Evolutionary conservation across 1,284 basidiomycete species (phyloP).

Genomic region (Cryptococcus deneoformans): DNA sequence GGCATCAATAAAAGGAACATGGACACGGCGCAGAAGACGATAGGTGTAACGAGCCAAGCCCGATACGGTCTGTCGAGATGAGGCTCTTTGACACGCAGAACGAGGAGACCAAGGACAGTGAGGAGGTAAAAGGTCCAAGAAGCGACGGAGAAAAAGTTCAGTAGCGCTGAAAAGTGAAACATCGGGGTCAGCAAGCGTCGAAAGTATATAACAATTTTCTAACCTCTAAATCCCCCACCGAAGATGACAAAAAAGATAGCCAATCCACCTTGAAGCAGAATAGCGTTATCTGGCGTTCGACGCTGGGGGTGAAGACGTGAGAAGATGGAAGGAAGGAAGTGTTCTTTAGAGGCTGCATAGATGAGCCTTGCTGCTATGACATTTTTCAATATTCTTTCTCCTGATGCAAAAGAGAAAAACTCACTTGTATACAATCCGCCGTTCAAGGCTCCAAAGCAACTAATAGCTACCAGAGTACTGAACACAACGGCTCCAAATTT

Average conservation of each 20-base stretch:
- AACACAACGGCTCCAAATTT: slow-evolving; percentile 81
- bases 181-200: neutral
- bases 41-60: slow-evolving; percentile 85
- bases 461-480: slow-evolving; percentile 81
- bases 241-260: slow-evolving; percentile 74
- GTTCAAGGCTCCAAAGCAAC: slow-evolving; percentile 90
- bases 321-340: slow-evolving; percentile 80
- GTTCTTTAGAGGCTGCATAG: slow-evolving; percentile 82
- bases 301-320: slow-evolving; percentile 67
- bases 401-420: slow-evolving; percentile 7
- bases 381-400: neutral
- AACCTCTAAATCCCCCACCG: slow-evolving; percentile 80
- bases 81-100: slow-evolving; percentile 88
- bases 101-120: slow-evolving; percentile 83
- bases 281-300: slow-evolving; percentile 81
- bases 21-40: slow-evolving; percentile 86
- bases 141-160: slow-evolving; percentile 63
- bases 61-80: slow-evolving; percentile 84
- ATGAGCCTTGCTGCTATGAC: slow-evolving; percentile 65
- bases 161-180: slow-evolving; percentile 51
- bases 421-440: slow-evolving; percentile 75
- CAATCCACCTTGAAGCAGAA: slow-evolving; percentile 69
- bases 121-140: slow-evolving; percentile 88
- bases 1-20: slow-evolving; percentile 94
- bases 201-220: slow-evolving; percentile 1